Conservation (phyloP, 306 rosid genomes). For the Casuarina cunninghamiana region DNA sequence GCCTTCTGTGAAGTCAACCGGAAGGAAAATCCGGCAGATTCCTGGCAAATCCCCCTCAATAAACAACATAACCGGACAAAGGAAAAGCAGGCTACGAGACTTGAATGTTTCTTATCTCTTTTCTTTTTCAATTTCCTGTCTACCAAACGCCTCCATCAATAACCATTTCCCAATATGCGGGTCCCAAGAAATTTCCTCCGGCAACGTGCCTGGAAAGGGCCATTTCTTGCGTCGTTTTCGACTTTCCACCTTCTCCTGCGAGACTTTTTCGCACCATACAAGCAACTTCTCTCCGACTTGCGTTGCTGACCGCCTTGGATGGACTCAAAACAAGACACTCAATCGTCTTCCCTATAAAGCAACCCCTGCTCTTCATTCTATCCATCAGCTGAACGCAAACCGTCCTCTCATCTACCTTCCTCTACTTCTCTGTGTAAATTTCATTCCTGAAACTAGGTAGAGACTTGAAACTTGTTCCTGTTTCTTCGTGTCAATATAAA, state of each 20-base stretch:
- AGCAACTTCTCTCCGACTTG: conserved; percentile 44
- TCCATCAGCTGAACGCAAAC: neutral
- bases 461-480: conserved; percentile 13
- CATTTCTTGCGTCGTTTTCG: neutral
- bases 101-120: too few relatives aligned
- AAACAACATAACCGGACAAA: conserved; percentile 13
- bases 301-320: conserved; percentile 16
- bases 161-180: neutral
- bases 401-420: conserved; percentile 23
- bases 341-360: conserved; percentile 13
- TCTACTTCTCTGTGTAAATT: conserved; percentile 4
- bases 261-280: neutral
- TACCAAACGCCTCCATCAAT: neutral
- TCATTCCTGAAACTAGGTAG: conserved; percentile 6
- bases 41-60: neutral
- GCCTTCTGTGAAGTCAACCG: neutral
- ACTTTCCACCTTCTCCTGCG: neutral
- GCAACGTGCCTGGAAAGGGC: conserved; percentile 14
- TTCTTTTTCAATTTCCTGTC: too few relatives aligned
- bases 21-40: neutral
- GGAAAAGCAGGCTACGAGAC: conserved; percentile 25
- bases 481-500: neutral
- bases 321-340: conserved; percentile 17
- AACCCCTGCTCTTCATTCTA: neutral
- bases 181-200: conserved; percentile 34